These are phyloP conservation scores for Pleurotus sapidus DNA, from an alignment of 768 basidiomycete genomes.

Conservation along the genomic window DNA sequence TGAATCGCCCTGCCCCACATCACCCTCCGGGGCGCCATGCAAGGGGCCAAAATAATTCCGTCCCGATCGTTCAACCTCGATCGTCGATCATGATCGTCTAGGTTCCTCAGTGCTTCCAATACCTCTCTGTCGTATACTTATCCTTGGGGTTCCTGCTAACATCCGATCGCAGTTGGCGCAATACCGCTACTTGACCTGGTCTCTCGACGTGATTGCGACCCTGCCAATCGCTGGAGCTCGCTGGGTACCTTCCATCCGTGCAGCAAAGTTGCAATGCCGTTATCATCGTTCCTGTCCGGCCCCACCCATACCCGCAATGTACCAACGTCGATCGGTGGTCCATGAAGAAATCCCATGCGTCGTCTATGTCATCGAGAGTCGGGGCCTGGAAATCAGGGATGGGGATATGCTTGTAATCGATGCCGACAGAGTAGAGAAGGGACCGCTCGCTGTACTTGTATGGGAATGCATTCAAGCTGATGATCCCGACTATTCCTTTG, in stretches of 20 bases:
- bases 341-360: slow-evolving; percentile 15
- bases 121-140: not conserved
- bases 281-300: slow-evolving; percentile 10
- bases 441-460: slow-evolving; percentile 11
- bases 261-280: slow-evolving; percentile 9
- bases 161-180: not conserved
- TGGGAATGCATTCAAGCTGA: slow-evolving; percentile 16
- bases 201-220: not conserved
- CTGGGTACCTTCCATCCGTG: slow-evolving; percentile 4
- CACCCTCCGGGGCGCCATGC: no score
- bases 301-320: slow-evolving; percentile 11
- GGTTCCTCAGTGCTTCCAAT: not conserved
- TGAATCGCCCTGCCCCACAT: no score
- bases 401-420: slow-evolving; percentile 17
- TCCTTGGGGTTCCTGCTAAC: not conserved
- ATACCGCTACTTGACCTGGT: not conserved
- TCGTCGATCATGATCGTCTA: no score
- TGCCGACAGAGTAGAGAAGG: slow-evolving; percentile 8
- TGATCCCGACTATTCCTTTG: slow-evolving; percentile 17
- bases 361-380: slow-evolving; percentile 14
- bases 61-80: no score
- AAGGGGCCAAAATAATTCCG: no score
- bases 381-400: slow-evolving; percentile 17
- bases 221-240: not conserved
- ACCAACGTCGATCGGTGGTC: slow-evolving; percentile 4